Percentiles rank a stretch among this genome's conserved stretches.
Conservation (phyloP, 106 monocot genomes). For the Ottelia alismoides region DNA sequence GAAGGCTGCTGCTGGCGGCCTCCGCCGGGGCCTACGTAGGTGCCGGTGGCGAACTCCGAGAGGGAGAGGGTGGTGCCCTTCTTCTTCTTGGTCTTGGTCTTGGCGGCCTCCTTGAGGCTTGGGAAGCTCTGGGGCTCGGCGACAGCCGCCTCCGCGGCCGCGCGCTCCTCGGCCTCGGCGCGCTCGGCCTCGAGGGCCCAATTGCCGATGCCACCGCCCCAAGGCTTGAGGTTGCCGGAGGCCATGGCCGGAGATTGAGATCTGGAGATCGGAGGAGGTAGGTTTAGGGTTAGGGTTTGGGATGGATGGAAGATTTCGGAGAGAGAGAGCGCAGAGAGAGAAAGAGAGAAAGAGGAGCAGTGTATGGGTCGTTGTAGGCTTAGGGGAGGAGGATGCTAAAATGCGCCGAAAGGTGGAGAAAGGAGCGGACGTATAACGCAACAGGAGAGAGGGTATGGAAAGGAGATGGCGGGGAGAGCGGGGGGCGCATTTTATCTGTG, state of each 20-base stretch:
- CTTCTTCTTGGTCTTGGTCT: conserved; percentile 70
- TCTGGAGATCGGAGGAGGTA: neutral
- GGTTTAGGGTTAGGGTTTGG: neutral
- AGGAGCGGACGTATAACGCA: too few species aligned
- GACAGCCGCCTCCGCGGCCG: neutral
- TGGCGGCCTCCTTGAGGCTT: conserved; percentile 58
- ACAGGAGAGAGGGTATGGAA: too few species aligned
- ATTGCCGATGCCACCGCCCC: conserved; percentile 63
- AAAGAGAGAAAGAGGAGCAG: too few species aligned
- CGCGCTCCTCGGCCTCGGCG: conserved; percentile 11
- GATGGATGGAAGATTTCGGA: too few species aligned
- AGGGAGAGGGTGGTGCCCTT: conserved; percentile 45
- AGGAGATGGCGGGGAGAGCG: too few species aligned
- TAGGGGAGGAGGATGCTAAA: too few species aligned
- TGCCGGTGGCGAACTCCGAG: conserved; percentile 44
- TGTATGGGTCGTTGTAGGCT: too few species aligned
- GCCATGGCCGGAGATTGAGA: neutral
- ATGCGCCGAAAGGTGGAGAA: too few species aligned
- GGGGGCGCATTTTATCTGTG: too few species aligned
- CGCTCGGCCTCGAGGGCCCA: conserved; percentile 92
- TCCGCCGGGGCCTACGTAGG: conserved; percentile 18
- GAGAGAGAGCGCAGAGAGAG: too few species aligned
- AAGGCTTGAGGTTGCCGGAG: conserved; percentile 33
- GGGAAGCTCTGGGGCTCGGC: conserved; percentile 39
- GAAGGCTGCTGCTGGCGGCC: conserved; percentile 4